A percentile compares a stretch with the other conserved stretches of the same genome.
Conservation (phyloP, 805 yeast genomes). For the Geotrichum ghanense region DNA sequence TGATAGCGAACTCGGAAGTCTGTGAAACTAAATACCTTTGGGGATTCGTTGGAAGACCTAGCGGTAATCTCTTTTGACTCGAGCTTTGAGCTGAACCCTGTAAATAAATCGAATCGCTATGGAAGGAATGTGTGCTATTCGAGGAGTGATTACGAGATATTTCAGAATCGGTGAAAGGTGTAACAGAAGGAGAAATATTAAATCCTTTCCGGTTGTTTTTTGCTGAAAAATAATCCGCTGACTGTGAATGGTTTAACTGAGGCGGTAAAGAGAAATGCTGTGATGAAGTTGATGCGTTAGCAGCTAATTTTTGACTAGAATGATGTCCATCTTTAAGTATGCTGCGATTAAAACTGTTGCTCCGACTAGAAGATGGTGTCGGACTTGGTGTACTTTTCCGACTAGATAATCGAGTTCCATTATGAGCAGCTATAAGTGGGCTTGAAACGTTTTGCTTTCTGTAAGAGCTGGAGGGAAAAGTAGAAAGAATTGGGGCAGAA, state of each 20-base stretch:
- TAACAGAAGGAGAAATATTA: neutral
- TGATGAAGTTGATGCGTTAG: neutral
- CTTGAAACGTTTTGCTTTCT: neutral
- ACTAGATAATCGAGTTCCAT: neutral
- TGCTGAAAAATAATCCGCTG: neutral
- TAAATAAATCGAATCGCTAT: neutral
- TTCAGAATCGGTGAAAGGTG: neutral
- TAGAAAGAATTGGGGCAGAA: neutral
- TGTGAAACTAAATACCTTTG: too few relatives aligned
- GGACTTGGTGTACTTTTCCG: neutral
- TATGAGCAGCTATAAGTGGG: neutral
- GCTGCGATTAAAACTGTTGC: neutral
- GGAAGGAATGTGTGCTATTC: neutral
- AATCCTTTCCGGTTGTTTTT: neutral
- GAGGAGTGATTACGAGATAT: neutral
- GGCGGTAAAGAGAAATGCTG: neutral
- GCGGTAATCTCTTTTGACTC: neutral
- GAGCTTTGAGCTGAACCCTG: neutral
- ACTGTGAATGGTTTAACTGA: neutral
- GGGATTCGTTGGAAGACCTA: neutral
- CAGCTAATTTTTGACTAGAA: too few relatives aligned
- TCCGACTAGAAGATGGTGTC: neutral
- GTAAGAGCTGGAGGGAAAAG: neutral
- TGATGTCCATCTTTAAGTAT: neutral
- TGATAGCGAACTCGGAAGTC: neutral